A percentile compares a stretch with the other conserved stretches of the same genome.
Conservation (phyloP, 2,329 filamentous ascomycete genomes). For the Colletotrichum tamarilloi region DNA sequence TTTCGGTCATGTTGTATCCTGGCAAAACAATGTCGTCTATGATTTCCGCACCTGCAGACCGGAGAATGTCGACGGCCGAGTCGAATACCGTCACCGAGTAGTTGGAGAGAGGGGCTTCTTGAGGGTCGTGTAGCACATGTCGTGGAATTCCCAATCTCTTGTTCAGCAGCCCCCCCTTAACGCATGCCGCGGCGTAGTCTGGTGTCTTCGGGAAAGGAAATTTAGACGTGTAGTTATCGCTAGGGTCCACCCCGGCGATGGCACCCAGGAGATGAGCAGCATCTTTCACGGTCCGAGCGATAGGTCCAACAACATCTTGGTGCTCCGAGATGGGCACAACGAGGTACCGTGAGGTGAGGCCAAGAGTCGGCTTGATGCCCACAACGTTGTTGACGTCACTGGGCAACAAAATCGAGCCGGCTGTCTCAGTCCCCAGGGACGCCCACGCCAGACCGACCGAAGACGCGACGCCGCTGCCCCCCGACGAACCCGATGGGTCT, state of each 20-base stretch:
- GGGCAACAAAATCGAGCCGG: conserved; percentile 72
- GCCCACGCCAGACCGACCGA: conserved; percentile 66
- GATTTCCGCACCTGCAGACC: conserved; percentile 66
- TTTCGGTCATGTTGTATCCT: conserved; percentile 48
- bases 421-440: conserved; percentile 62
- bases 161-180: conserved; percentile 61
- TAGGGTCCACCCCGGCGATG: conserved; percentile 70
- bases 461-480: conserved; percentile 69
- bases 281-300: conserved; percentile 74
- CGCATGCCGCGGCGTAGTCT: conserved; percentile 70
- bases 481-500: conserved; percentile 71
- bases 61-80: conserved; percentile 61
- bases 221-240: conserved; percentile 72
- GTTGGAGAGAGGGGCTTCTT: neutral
- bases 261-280: conserved; percentile 71
- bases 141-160: conserved; percentile 73
- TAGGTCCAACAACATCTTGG: conserved; percentile 74
- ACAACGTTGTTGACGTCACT: conserved; percentile 67
- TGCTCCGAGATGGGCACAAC: conserved; percentile 74
- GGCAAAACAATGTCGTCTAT: conserved; percentile 65
- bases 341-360: conserved; percentile 69
- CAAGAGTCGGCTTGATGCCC: conserved; percentile 76
- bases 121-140: conserved; percentile 55
- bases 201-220: conserved; percentile 64
- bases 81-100: conserved; percentile 62